phyloP scores from a whole-genome alignment of 2,329 filamentous ascomycete genomes.

The Juglanconis sp. region DNA sequence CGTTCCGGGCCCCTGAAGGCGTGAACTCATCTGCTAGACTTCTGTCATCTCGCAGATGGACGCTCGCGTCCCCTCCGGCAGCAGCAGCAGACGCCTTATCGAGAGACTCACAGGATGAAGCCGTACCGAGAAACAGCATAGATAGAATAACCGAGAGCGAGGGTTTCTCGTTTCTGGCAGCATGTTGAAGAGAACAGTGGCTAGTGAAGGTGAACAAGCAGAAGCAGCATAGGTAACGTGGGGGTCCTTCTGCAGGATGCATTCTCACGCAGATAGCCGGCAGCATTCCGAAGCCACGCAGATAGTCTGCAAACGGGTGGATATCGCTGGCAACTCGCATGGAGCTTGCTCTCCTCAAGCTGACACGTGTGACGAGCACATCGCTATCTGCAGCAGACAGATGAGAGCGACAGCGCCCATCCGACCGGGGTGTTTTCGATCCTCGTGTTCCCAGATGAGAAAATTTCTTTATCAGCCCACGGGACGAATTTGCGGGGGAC shows the following conservation, averaged over 20 bases:
- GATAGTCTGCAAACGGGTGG: background rate
- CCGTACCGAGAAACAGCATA: background rate
- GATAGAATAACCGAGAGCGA: background rate
- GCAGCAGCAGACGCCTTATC: background rate
- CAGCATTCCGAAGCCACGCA: background rate
- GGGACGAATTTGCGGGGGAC: background rate
- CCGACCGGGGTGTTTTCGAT: background rate
- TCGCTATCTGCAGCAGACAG: slow-evolving; percentile 1
- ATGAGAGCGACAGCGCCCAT: slow-evolving; percentile 3
- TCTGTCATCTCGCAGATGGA: slow-evolving; percentile 2
- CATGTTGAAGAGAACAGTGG: background rate
- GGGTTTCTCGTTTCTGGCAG: background rate
- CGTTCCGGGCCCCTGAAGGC: background rate
- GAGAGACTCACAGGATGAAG: background rate
- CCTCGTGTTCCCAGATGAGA: background rate
- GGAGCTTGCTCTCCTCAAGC: background rate
- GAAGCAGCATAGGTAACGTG: background rate
- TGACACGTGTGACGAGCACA: slow-evolving; percentile 1
- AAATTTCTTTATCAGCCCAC: background rate
- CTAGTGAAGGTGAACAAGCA: background rate
- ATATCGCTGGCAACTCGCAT: background rate
- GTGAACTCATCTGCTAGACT: background rate
- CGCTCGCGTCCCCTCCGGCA: background rate
- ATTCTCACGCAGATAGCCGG: background rate
- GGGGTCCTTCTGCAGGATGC: background rate